phyloP scores from a whole-genome alignment of 23 red algal genomes.

The Gracilaria gracilis region DNA sequence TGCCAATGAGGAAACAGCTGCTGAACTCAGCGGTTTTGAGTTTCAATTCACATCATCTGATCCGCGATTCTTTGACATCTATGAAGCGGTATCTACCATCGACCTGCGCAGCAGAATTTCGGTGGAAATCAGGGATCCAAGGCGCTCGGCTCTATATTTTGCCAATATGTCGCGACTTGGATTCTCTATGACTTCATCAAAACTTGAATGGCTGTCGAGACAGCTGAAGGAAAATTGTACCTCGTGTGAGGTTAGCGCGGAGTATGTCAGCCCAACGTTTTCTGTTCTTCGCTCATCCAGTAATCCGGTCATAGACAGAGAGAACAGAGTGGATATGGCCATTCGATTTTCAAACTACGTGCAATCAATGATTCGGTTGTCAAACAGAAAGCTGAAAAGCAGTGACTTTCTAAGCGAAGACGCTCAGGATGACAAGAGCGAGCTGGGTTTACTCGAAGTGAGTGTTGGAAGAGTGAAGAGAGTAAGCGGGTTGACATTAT shows the following conservation, averaged over 20 bases:
- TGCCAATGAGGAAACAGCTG: not conserved
- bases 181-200: not conserved
- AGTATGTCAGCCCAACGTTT: not conserved
- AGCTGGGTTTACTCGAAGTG: not conserved
- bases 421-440: not conserved
- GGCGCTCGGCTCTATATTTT: not conserved
- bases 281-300: not conserved
- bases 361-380: not conserved
- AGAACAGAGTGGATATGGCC: too few species aligned
- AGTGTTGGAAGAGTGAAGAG: not conserved
- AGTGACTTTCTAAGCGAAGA: not conserved
- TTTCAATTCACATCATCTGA: not conserved
- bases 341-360: not conserved
- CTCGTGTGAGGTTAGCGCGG: not conserved
- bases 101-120: not conserved
- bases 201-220: not conserved
- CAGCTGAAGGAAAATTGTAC: not conserved
- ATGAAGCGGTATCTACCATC: not conserved
- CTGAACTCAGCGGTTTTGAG: not conserved
- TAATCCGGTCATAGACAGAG: not conserved
- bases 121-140: not conserved
- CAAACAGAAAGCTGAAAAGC: not conserved
- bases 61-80: not conserved
- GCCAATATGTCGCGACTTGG: slow-evolving; percentile 5
- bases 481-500: not conserved